Evolutionary conservation across 176 grass and related monocot genomes (phyloP), one percentile per base, ranked within the genome.

Genomic region (Raddia guianensis): DNA sequence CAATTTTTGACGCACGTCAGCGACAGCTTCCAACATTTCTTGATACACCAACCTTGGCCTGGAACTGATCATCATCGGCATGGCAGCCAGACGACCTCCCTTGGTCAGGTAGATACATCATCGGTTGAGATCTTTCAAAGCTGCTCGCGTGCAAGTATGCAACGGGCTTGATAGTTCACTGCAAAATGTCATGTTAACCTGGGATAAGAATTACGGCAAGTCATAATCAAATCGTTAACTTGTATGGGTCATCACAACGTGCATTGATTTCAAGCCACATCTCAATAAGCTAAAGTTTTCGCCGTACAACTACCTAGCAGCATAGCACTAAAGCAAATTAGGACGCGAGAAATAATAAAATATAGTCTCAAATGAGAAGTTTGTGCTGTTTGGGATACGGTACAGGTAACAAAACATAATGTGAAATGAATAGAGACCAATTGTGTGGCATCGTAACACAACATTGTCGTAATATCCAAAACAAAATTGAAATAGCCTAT

Each of bases 131-230:
- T 19, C 34, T 55, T 64, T 67, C 9, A 63, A 33, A 78, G 66
- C 80, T 21, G 45, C 35, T 40, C 37, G 37, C 37, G 4, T 40
- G 37, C 37, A 40, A 40, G 37, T 40, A 60, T n/a, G 43, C 19
- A 3, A 40, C 15, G 18, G 3, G 15, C 50, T 42, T 53, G 45
- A 12, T 15, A 32, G 20, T 49, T 74, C 63, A 69, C 46, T 47
- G 53, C 69, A 40, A 62, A 12, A 80, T 56, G 49, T 47, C 21
- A 13, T 67, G 57, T 55, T 63, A 57, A 9, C 43, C 72, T 81
- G 54, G 12, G 33, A 67, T 55, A 7, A 5, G 13, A 13, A 70
- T 48, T n/a, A 34, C 7, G 56, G 6, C 32, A 8, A 69, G 70
- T 21, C 54, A 80, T 68, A 7, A 35, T 11, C 40, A 18, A 0